These are phyloP conservation scores for Solanum ossicruentum DNA, from an alignment of 257 asterid genomes.

Conservation along the genomic window DNA sequence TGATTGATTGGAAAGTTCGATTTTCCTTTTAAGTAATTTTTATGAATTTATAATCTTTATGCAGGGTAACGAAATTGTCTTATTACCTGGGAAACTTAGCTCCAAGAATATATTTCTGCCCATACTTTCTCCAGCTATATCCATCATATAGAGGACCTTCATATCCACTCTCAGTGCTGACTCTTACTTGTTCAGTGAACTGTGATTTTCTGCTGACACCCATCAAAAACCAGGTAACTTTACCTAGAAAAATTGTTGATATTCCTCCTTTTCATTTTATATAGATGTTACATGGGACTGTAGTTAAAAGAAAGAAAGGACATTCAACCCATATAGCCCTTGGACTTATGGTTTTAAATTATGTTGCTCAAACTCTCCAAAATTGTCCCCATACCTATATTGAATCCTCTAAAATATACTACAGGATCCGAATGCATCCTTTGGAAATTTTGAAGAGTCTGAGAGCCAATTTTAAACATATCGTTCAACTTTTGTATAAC, in stretches of 20 bases:
- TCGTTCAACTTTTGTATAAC: neutral
- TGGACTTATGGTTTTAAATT: neutral
- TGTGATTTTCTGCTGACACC: neutral
- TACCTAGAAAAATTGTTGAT: neutral
- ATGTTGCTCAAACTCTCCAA: neutral
- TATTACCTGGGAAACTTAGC: conserved; percentile 27
- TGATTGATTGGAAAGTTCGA: neutral
- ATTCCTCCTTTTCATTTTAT: no score
- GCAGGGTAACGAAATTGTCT: neutral
- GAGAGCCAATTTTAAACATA: neutral
- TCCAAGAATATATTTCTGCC: conserved; percentile 29
- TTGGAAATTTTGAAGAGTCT: neutral
- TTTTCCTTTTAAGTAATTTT: neutral
- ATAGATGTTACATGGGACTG: no score
- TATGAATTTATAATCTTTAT: neutral
- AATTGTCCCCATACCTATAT: no score
- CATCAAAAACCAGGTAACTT: neutral
- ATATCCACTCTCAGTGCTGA: conserved; percentile 22
- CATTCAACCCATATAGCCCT: neutral
- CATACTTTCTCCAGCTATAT: conserved; percentile 72
- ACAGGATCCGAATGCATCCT: neutral
- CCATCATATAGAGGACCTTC: conserved; percentile 67
- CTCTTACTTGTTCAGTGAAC: neutral
- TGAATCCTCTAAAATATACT: neutral
- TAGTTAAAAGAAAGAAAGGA: neutral